Percentiles rank a stretch among this genome's conserved stretches.
Conservation (phyloP, 1,139 yeast genomes). For the Candida pseudoviswanathii region DNA sequence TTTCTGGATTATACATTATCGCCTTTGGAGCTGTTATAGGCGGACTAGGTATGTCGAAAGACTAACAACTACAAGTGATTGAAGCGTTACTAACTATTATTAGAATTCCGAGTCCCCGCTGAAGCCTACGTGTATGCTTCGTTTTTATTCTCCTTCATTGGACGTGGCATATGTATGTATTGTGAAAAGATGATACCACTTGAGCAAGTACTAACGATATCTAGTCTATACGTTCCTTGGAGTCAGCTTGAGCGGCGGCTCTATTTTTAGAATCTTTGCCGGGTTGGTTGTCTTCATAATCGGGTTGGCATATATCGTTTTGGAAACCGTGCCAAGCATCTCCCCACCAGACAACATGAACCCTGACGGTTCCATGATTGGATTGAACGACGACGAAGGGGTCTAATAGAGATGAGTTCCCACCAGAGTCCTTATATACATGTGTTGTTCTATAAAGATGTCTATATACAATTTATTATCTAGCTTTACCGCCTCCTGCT, state of each 20-base stretch:
- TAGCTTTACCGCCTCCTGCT: slow-evolving; percentile 43
- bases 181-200: background rate
- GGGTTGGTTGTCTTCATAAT: slow-evolving; percentile 56
- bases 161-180: slow-evolving; percentile 71
- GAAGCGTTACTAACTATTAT: background rate
- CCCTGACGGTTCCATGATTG: slow-evolving; percentile 51
- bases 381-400: slow-evolving; percentile 36
- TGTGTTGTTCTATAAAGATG: background rate
- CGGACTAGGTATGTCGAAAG: slow-evolving; percentile 45
- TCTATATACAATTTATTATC: slow-evolving; percentile 16
- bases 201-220: slow-evolving; percentile 19
- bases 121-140: slow-evolving; percentile 74
- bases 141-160: slow-evolving; percentile 79
- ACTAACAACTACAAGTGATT: no score
- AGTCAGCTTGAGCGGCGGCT: slow-evolving; percentile 60
- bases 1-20: slow-evolving; percentile 57
- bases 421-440: background rate
- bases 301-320: slow-evolving; percentile 59
- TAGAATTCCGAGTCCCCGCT: slow-evolving; percentile 67
- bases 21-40: slow-evolving; percentile 59
- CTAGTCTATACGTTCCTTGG: slow-evolving; percentile 68
- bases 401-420: background rate
- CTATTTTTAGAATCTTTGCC: slow-evolving; percentile 55
- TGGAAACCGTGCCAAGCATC: slow-evolving; percentile 72
- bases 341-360: slow-evolving; percentile 77